Evolutionary conservation across 805 yeast genomes (phyloP).

Genomic region (Maudiozyma bulderi): DNA sequence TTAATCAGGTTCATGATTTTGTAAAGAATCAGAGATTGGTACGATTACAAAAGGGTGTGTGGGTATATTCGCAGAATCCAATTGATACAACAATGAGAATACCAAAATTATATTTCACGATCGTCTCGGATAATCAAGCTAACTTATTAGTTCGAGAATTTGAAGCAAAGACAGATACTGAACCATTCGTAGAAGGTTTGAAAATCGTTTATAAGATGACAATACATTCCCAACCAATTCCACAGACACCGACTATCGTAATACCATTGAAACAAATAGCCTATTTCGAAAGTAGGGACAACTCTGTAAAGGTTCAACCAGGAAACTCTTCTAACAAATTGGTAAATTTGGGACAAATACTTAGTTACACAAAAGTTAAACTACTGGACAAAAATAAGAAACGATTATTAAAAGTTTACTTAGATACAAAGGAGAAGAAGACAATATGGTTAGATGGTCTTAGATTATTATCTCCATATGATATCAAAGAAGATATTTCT

Average conservation of each 20-base stretch:
- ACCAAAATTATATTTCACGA: conserved; percentile 43
- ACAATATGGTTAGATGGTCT: conserved; percentile 76
- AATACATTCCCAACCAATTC: not conserved
- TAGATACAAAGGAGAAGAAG: conserved; percentile 60
- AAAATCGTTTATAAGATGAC: conserved; percentile 19
- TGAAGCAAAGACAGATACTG: conserved; percentile 34
- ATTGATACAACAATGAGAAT: conserved; percentile 16
- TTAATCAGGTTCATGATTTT: conserved; percentile 54
- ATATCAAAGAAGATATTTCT: conserved; percentile 28
- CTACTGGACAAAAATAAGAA: conserved; percentile 36
- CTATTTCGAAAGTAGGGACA: conserved; percentile 41
- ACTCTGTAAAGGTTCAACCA: conserved; percentile 23
- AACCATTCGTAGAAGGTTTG: conserved; percentile 54
- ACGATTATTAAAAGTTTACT: conserved; percentile 47
- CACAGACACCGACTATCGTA: conserved; percentile 23
- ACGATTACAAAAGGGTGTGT: conserved; percentile 64
- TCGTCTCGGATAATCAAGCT: conserved; percentile 59
- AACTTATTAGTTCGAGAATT: conserved; percentile 53
- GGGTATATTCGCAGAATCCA: conserved; percentile 66
- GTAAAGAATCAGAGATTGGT: conserved; percentile 68
- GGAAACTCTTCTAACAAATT: conserved; percentile 29
- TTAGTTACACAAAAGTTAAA: conserved; percentile 46
- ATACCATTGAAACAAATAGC: conserved; percentile 45
- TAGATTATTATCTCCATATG: conserved; percentile 35
- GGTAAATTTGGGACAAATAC: conserved; percentile 50